Evolutionary conservation across 176 grass and related monocot genomes (phyloP).

Genomic region (Triticum turgidum): DNA sequence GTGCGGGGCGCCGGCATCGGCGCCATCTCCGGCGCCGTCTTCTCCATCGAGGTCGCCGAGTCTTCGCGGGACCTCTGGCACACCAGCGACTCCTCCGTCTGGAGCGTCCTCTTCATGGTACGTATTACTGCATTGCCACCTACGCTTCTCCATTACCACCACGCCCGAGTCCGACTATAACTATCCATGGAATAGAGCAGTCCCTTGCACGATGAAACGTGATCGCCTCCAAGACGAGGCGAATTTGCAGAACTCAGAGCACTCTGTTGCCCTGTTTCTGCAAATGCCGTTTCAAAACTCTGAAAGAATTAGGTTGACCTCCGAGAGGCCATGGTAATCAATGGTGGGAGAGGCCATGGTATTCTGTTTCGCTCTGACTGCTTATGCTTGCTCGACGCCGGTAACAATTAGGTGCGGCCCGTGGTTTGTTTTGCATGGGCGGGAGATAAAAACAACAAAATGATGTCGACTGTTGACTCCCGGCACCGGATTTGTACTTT

Average conservation of each 20-base stretch:
- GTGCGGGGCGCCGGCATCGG: slow-evolving; percentile 66
- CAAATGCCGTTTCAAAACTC: neutral
- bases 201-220: neutral
- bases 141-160: neutral
- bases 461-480: no score
- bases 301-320: neutral
- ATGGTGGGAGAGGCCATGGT: neutral
- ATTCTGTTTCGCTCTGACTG: neutral
- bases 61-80: slow-evolving; percentile 76
- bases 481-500: neutral
- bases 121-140: neutral
- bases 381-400: slow-evolving; percentile 20
- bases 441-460: neutral
- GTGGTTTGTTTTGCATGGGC: slow-evolving; percentile 34
- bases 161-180: neutral
- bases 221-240: neutral
- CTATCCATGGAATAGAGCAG: no score
- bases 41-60: slow-evolving; percentile 83
- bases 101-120: slow-evolving; percentile 76
- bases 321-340: neutral
- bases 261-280: neutral
- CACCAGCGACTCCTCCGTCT: slow-evolving; percentile 50
- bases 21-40: slow-evolving; percentile 89
- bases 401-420: slow-evolving; percentile 40
- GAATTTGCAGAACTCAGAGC: neutral